Conservation (phyloP, 148 eudicot species). For the Rheum nobile region DNA sequence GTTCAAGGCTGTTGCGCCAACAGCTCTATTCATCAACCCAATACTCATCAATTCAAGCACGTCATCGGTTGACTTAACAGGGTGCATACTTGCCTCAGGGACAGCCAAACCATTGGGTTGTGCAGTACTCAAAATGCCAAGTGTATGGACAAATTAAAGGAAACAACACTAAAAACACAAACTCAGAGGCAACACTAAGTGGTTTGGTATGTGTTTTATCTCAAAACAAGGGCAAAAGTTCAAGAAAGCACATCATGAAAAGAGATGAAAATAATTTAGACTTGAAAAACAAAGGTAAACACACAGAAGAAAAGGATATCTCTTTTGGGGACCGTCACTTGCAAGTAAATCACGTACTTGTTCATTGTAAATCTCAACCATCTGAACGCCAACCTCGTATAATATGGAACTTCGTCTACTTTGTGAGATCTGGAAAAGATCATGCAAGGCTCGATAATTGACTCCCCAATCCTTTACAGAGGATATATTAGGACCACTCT, state of each 20-base stretch:
- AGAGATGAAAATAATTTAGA: not conserved
- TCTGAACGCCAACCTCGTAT: slow-evolving; percentile 78
- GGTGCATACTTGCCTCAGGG: slow-evolving; percentile 94
- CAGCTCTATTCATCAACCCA: slow-evolving; percentile 91
- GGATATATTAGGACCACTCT: slow-evolving; percentile 75
- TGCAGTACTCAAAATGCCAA: slow-evolving; percentile 83
- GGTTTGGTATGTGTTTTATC: not conserved
- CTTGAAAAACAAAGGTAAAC: not conserved
- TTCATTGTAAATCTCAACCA: slow-evolving; percentile 91
- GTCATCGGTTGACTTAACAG: slow-evolving; percentile 77
- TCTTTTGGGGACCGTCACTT: slow-evolving; percentile 49
- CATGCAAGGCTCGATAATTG: slow-evolving; percentile 79
- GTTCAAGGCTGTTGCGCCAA: slow-evolving; percentile 88
- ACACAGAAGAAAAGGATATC: slow-evolving; percentile 59
- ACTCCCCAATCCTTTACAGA: slow-evolving; percentile 79
- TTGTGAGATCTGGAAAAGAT: slow-evolving; percentile 71
- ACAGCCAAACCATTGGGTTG: slow-evolving; percentile 98
- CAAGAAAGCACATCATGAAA: not conserved
- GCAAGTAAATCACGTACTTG: slow-evolving; percentile 88
- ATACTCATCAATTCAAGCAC: slow-evolving; percentile 85
- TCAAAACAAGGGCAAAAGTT: not conserved
- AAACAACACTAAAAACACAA: slow-evolving; percentile 15
- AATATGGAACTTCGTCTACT: slow-evolving; percentile 51
- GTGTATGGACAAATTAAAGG: slow-evolving; percentile 72
- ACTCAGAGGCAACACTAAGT: not conserved